These are phyloP conservation scores for Fomitopsis pulvina DNA, from an alignment of 768 basidiomycete species.

Conservation along the genomic window DNA sequence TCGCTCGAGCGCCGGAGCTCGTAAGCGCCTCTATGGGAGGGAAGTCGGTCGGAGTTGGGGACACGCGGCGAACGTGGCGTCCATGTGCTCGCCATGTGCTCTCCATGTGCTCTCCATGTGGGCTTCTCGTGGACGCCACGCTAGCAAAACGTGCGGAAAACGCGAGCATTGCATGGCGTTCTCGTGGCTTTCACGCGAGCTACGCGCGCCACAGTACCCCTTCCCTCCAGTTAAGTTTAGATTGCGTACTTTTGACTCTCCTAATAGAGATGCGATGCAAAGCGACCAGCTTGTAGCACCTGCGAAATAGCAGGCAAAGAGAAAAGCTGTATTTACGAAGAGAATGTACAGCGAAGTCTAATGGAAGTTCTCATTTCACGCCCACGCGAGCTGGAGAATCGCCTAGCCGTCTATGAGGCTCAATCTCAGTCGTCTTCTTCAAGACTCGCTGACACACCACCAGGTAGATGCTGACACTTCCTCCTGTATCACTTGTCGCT, in stretches of 20 bases:
- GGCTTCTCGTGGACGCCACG: too few species aligned
- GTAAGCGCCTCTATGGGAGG: too few species aligned
- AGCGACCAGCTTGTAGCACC: constrained; percentile 18
- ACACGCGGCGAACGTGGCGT: too few species aligned
- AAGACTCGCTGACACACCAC: background rate
- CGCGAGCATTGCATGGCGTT: too few species aligned
- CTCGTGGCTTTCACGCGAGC: too few species aligned
- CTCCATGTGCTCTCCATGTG: too few species aligned
- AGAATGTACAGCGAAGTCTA: constrained; percentile 13
- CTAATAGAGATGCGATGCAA: constrained; percentile 21
- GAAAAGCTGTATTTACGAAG: constrained; percentile 19
- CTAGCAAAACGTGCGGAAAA: too few species aligned
- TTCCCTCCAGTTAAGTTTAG: too few species aligned
- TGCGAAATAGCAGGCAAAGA: constrained; percentile 20
- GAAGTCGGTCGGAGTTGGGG: too few species aligned
- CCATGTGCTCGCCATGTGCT: too few species aligned
- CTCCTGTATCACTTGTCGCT: background rate
- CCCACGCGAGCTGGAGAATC: constrained; percentile 15
- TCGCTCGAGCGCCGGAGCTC: too few species aligned
- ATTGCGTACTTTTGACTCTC: background rate
- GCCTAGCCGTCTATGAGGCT: constrained; percentile 13
- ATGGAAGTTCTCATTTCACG: constrained; percentile 14
- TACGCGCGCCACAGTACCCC: too few species aligned
- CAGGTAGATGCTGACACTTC: background rate
- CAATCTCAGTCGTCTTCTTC: constrained; percentile 1